phyloP scores from a whole-genome alignment of 2,329 filamentous ascomycete genomes.

The Diaporthe sp. region DNA sequence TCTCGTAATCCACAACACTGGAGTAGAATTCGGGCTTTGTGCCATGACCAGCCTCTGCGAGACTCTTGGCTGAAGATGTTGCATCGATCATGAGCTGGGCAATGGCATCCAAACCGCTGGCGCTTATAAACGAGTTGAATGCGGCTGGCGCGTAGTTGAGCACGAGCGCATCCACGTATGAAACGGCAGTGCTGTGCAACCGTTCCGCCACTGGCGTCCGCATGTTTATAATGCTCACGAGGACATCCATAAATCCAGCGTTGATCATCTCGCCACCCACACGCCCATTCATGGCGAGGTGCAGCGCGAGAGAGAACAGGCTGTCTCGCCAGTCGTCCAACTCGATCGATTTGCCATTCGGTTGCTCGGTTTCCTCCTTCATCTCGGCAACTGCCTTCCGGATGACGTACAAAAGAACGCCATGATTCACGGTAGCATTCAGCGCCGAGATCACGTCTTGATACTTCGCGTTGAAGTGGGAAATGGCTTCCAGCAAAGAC shows the following conservation, averaged over 20 bases:
- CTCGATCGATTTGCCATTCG: constrained; percentile 73
- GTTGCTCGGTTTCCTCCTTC: constrained; percentile 69
- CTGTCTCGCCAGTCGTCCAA: constrained; percentile 92
- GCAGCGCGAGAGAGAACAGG: constrained; percentile 88
- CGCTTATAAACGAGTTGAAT: constrained; percentile 84
- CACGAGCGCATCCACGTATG: constrained; percentile 90
- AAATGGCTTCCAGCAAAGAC: constrained; percentile 86
- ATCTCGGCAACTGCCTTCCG: constrained; percentile 91
- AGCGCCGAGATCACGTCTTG: constrained; percentile 90
- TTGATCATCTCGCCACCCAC: constrained; percentile 88
- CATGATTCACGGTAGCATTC: constrained; percentile 96
- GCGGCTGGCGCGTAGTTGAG: constrained; percentile 84
- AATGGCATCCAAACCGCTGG: constrained; percentile 89
- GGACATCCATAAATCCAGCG: constrained; percentile 88
- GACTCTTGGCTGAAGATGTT: constrained; percentile 77
- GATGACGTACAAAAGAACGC: constrained; percentile 92
- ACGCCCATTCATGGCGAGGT: constrained; percentile 80
- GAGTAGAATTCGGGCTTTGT: constrained; percentile 80
- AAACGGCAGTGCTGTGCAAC: constrained; percentile 85
- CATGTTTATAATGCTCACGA: constrained; percentile 89
- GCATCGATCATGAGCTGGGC: constrained; percentile 88
- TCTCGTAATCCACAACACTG: constrained; percentile 89
- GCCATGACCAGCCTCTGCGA: constrained; percentile 77
- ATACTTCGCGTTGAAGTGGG: constrained; percentile 81
- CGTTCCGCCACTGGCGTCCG: constrained; percentile 86